Evolutionary conservation across 352 stramenopile species (phyloP), one percentile per base, ranked within the genome.

Genomic region (Phytophthora pseudosyringae): DNA sequence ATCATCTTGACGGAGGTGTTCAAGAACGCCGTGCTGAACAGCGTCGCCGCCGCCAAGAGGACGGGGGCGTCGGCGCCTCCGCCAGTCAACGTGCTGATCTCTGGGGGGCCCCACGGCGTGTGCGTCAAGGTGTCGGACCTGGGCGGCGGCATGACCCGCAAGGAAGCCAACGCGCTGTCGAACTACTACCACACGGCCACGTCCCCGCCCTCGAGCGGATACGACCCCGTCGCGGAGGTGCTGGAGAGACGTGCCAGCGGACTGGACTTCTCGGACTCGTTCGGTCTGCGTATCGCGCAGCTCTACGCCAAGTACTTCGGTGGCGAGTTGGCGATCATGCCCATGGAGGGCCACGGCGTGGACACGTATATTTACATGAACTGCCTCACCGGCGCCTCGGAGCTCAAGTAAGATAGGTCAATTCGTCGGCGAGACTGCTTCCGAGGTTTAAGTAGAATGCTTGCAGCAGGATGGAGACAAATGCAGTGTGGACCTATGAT

Each of bases 271-370:
- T 81, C 78, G 13, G 75, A 90, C 38, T 94, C 86, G 39, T 94
- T 94, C 70, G 97, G 97, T 1, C 78, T 99, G 39, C 97, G 96
- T 43, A 93, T 94, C 45, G 86, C 86, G 3, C 80, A 80, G 61
- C 91, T 97, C 28, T 99, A 99, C 69, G 96, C 97, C 31, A 89
- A 97, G 52, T 99, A 99, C 81, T 99, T 99, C 88, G 98, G 97
- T 25, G 98, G 98, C 9, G 98, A 99, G 70, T 80, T 99, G 43
- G 94, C 90, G 64, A 93, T 99, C 51, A 99, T 99, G 91, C 98
- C 95, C 29, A 99, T 99, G 95, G 97, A 99, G 54, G 97, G 97
- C 25, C 98, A 98, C 72, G 97, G 97, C 32, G 98, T 98, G 36
- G 97, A 99, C 81, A 78, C 86, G 57, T 94, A 94, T 80, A 90